These are phyloP conservation scores for Hondaea fermentalgiana DNA, from an alignment of 108 stramenopile genomes.

Conservation along the genomic window DNA sequence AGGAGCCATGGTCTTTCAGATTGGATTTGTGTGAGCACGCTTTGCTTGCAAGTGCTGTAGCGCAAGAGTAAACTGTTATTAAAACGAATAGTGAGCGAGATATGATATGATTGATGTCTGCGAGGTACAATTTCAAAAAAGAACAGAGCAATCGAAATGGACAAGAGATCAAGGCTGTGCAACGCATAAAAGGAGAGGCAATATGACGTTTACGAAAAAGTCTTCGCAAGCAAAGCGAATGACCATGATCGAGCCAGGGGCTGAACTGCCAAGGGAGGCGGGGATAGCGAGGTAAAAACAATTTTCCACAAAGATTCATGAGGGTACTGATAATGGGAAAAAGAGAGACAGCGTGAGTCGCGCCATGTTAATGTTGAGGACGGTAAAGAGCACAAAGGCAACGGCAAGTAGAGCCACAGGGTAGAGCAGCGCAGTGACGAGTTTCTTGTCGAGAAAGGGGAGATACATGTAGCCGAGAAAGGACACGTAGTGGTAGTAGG, in stretches of 20 bases:
- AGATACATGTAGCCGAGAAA: background rate
- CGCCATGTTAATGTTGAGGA: background rate
- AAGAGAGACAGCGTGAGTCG: background rate
- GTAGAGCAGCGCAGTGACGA: conserved; percentile 12
- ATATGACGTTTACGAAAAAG: no score
- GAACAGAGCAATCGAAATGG: no score
- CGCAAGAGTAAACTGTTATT: background rate
- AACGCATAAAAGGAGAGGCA: no score
- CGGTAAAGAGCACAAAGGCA: background rate
- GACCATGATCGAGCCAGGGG: no score
- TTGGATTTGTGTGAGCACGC: no score
- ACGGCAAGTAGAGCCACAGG: background rate
- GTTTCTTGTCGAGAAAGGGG: background rate
- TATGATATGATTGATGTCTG: background rate
- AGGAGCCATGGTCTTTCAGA: background rate
- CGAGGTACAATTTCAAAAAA: background rate
- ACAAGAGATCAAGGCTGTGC: no score
- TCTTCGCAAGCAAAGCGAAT: no score
- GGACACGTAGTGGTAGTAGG: conserved; percentile 79
- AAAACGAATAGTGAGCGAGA: background rate
- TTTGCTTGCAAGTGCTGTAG: background rate
- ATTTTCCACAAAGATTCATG: no score
- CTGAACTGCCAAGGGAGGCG: no score
- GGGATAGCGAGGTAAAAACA: no score
- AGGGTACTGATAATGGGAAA: background rate